These are phyloP conservation scores for Calonectria henricotiae DNA, from an alignment of 2,329 filamentous ascomycete species.

Conservation along the genomic window DNA sequence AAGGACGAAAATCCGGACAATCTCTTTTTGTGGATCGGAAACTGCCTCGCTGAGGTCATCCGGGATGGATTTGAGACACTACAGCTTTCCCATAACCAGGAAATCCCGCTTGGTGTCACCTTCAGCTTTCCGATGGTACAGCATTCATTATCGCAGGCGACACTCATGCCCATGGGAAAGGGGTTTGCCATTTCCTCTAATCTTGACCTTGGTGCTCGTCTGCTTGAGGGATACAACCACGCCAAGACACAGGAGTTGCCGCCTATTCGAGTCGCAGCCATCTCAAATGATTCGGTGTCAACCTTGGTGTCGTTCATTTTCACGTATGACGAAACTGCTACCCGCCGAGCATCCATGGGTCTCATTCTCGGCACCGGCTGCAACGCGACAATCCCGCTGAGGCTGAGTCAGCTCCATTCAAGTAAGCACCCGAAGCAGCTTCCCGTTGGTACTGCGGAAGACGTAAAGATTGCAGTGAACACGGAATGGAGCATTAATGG, in stretches of 20 bases:
- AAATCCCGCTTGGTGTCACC: conserved; percentile 77
- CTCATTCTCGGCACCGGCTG: conserved; percentile 87
- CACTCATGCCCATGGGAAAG: conserved; percentile 80
- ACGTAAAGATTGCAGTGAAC: conserved; percentile 83
- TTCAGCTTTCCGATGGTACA: conserved; percentile 82
- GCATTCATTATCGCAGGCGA: conserved; percentile 74
- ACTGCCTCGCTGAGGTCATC: conserved; percentile 83
- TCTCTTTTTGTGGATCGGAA: conserved; percentile 86
- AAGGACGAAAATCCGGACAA: conserved; percentile 83
- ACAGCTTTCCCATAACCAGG: conserved; percentile 61
- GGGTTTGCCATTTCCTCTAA: conserved; percentile 77
- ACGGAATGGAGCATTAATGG: conserved; percentile 90
- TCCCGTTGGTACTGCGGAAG: conserved; percentile 66
- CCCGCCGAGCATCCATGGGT: conserved; percentile 82
- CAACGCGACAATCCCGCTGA: conserved; percentile 85
- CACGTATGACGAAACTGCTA: conserved; percentile 73
- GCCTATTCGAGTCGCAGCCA: conserved; percentile 80
- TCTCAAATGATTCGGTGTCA: conserved; percentile 87
- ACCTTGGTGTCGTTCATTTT: conserved; percentile 86
- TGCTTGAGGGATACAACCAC: conserved; percentile 73
- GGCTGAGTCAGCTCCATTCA: conserved; percentile 73
- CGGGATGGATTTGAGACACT: conserved; percentile 68
- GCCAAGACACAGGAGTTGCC: conserved; percentile 70
- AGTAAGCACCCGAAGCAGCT: conserved; percentile 73
- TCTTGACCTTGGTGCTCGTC: conserved; percentile 73